Base-by-base conservation (phyloP, 176 grass and related monocot species). In the Alopecurus myosuroides region DNA sequence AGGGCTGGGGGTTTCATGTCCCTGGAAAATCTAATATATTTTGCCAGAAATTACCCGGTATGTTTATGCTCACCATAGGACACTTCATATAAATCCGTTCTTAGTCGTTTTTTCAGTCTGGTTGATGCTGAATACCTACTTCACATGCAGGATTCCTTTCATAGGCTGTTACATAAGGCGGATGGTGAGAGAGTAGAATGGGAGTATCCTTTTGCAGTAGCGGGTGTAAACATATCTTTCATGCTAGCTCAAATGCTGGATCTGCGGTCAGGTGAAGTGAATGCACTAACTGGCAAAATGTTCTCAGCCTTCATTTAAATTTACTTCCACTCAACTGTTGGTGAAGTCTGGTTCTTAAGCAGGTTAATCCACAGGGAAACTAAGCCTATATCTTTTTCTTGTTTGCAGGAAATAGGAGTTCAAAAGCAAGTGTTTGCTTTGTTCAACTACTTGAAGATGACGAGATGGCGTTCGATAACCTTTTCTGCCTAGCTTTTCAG, bases 141-240 rank as follows among this genome's bases (percentile, higher is more conserved):
- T 87, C 37, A 40, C 71, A 85, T 87, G 83, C 69, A 96, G 91
- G 83, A 89, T 77, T 93, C 91, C 70, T 93, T 96, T 88, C 84
- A 93, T 50, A 89, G 88, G 63, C 45, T 96, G 49, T 84, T 96
- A 18, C 82, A 91, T 81, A 96, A 93, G 77, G 51, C 18, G 3
- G 88, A 93, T 65, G 91, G 91, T 40, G 77, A 85, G 48, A 87
- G 94, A 86, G 81, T 88, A 39, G 88, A 91, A 56, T 93, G 94
- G 91, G 91, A 91, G 85, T 96, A 96, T 76, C 91, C 94, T 53
- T 96, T 95, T 56, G 91, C 94, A 5, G 86, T 65, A 88, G 88
- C 86, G 25, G 88, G 94, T 13, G 74, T 95, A 60, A 95, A 95
- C 81, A 77, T 95, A 89, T 91, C 94, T 55, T 93, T 82, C 85